These are phyloP conservation scores for Lentinula sp. DNA, from an alignment of 768 basidiomycete species.

Conservation along the genomic window DNA sequence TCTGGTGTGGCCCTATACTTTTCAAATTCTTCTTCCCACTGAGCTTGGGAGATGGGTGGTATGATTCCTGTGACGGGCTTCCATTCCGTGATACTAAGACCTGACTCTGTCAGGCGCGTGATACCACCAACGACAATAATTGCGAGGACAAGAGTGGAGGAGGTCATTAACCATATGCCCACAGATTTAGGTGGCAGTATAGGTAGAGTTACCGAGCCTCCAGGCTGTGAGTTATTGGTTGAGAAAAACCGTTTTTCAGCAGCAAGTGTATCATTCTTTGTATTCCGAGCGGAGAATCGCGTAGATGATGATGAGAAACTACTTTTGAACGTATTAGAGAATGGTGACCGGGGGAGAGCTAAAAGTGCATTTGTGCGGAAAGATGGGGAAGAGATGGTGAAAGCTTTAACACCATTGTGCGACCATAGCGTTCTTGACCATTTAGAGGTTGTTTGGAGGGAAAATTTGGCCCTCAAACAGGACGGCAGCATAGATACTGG, in stretches of 20 bases:
- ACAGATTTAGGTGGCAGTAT: constrained; percentile 64
- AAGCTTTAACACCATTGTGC: background rate
- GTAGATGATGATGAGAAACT: background rate
- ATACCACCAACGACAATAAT: constrained; percentile 95
- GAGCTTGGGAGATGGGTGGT: constrained; percentile 68
- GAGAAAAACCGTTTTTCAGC: constrained; percentile 8
- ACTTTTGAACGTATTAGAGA: background rate
- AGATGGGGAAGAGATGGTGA: background rate
- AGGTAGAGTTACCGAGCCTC: constrained; percentile 29
- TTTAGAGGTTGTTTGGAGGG: background rate
- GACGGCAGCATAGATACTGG: constrained; percentile 7
- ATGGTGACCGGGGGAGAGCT: background rate
- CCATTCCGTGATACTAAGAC: constrained; percentile 98
- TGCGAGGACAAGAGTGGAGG: constrained; percentile 81
- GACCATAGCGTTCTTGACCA: background rate
- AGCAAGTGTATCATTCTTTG: background rate
- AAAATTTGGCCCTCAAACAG: constrained; percentile 3
- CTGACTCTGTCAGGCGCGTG: constrained; percentile 95
- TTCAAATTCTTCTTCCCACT: constrained; percentile 86
- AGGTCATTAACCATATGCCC: constrained; percentile 79
- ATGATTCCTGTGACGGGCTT: constrained; percentile 83
- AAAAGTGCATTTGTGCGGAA: background rate
- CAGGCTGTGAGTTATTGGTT: constrained; percentile 4
- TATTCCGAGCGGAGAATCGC: background rate
- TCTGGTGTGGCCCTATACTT: constrained; percentile 96